phyloP scores from a whole-genome alignment of 306 rosid species.

The Glycine soja region DNA sequence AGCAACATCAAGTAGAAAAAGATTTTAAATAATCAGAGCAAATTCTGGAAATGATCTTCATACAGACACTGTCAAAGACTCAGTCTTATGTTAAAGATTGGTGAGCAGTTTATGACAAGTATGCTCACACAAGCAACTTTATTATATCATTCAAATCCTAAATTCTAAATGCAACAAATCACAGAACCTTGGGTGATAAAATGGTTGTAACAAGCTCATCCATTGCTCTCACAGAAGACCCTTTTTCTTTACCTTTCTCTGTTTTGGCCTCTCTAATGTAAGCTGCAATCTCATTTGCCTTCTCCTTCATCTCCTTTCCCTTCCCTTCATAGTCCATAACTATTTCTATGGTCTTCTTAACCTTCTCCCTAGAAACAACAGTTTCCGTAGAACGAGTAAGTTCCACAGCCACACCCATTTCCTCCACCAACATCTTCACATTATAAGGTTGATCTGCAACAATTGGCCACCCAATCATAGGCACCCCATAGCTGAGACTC shows the following conservation, averaged over 20 bases:
- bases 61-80: no score
- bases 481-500: no score
- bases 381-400: no score
- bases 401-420: no score
- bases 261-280: conserved; percentile 50
- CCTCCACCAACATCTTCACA: no score
- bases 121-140: background rate
- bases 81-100: background rate
- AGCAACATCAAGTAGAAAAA: no score
- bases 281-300: conserved; percentile 49
- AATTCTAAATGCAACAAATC: conserved; percentile 18
- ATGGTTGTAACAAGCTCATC: conserved; percentile 52
- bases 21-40: no score
- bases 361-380: background rate
- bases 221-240: conserved; percentile 53
- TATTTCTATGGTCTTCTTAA: conserved; percentile 59
- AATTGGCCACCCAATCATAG: no score
- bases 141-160: background rate
- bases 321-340: conserved; percentile 55
- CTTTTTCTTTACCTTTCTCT: conserved; percentile 48
- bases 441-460: no score
- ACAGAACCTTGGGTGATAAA: conserved; percentile 24
- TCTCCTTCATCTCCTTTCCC: conserved; percentile 63
- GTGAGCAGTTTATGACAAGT: background rate
- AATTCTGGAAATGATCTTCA: no score